These are phyloP conservation scores for Falciphora oryzae DNA, from an alignment of 2,329 filamentous ascomycete species.

Conservation along the genomic window DNA sequence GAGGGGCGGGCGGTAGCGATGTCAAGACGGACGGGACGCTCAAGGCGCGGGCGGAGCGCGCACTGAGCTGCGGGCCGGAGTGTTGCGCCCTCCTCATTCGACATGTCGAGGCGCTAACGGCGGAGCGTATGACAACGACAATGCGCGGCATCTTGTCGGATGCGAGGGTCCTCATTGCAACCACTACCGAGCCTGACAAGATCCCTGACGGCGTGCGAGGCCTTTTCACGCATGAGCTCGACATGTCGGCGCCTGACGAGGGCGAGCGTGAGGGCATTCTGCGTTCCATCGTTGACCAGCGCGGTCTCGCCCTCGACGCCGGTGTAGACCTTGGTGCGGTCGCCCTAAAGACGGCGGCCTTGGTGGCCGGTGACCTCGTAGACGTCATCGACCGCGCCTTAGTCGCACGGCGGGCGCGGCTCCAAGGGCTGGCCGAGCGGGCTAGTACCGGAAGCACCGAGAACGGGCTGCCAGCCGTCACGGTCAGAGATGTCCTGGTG, in stretches of 20 bases:
- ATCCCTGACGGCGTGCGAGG: conserved; percentile 84
- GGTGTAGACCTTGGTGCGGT: conserved; percentile 80
- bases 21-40: conserved; percentile 92
- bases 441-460: conserved; percentile 25
- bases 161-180: conserved; percentile 80
- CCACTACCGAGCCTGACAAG: conserved; percentile 92
- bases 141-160: conserved; percentile 70
- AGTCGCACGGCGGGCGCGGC: conserved; percentile 66
- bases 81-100: conserved; percentile 80
- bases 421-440: conserved; percentile 63
- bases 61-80: conserved; percentile 79
- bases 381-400: conserved; percentile 90
- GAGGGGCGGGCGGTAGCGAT: conserved; percentile 77
- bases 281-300: conserved; percentile 68
- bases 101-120: conserved; percentile 85
- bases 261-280: conserved; percentile 85
- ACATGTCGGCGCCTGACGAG: conserved; percentile 90
- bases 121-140: conserved; percentile 81
- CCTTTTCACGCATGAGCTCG: conserved; percentile 91
- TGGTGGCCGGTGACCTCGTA: conserved; percentile 89
- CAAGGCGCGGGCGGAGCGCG: conserved; percentile 80
- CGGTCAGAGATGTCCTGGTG: conserved; percentile 76
- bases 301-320: conserved; percentile 69
- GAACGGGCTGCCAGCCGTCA: conserved; percentile 36
- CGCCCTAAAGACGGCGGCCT: conserved; percentile 88